Percentiles rank a stretch among this genome's conserved stretches.
Evolutionary conservation across 2,329 filamentous ascomycete genomes (phyloP).

Genomic region (Fusarium sp.): DNA sequence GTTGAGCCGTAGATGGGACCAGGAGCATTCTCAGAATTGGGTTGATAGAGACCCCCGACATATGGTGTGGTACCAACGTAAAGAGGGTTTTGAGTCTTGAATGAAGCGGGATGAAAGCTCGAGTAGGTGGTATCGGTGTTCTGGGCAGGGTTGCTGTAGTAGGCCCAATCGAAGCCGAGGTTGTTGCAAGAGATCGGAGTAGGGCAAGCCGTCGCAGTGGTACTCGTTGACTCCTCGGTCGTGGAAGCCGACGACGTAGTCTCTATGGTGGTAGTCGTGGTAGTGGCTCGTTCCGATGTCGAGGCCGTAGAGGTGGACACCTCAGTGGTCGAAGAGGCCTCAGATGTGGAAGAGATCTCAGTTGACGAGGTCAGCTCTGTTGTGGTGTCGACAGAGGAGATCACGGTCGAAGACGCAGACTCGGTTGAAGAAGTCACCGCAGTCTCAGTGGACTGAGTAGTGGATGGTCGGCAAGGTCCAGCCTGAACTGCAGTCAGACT

Average conservation of each 20-base stretch:
- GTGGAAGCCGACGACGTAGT: neutral
- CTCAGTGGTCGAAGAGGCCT: neutral
- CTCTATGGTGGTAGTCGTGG: neutral
- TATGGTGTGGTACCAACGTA: neutral
- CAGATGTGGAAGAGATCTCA: neutral
- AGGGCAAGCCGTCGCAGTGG: neutral
- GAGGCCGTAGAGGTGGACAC: neutral
- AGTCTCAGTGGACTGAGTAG: neutral
- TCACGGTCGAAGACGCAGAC: neutral
- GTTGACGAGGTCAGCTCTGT: neutral
- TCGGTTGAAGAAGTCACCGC: neutral
- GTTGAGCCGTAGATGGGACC: neutral
- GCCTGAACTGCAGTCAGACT: neutral
- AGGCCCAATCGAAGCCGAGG: constrained; percentile 5
- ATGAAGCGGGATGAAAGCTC: neutral
- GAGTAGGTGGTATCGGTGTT: constrained; percentile 3
- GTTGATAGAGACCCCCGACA: neutral
- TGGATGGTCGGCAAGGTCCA: neutral
- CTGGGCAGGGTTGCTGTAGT: constrained; percentile 1
- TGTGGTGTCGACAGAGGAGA: neutral
- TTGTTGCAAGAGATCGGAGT: neutral
- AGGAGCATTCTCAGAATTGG: neutral
- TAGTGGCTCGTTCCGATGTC: neutral
- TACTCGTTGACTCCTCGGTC: neutral
- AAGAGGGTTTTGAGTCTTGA: neutral